Evolutionary conservation across 1,284 basidiomycete species (phyloP).

Genomic region (Leucoagaricus sp.): DNA sequence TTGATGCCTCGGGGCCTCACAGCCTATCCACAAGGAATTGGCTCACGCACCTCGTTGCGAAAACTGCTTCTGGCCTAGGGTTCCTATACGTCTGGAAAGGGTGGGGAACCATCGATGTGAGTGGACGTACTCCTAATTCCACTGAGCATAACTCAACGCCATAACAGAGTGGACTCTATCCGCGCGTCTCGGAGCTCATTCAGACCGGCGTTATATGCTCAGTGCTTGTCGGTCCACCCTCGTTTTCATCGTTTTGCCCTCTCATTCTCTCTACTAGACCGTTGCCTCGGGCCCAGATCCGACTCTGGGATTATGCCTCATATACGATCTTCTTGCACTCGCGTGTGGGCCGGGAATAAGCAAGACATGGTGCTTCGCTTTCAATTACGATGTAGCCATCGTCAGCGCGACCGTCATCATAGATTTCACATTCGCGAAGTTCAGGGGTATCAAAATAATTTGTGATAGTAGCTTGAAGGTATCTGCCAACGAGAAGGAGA

Average conservation of each 20-base stretch:
- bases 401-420: background rate
- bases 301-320: constrained; percentile 31
- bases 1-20: constrained; percentile 21
- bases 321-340: constrained; percentile 31
- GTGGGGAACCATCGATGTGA: constrained; percentile 28
- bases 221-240: constrained; percentile 26
- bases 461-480: background rate
- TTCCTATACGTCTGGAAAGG: constrained; percentile 30
- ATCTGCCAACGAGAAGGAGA: background rate
- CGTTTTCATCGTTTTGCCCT: background rate
- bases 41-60: constrained; percentile 30
- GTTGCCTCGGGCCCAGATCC: constrained; percentile 37
- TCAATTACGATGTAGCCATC: constrained; percentile 20
- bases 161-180: background rate
- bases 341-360: constrained; percentile 22
- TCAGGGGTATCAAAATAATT: background rate
- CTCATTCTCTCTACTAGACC: constrained; percentile 23
- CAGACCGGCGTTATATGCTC: constrained; percentile 29
- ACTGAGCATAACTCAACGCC: background rate
- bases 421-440: constrained; percentile 11
- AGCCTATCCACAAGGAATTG: constrained; percentile 23
- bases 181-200: constrained; percentile 25
- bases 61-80: constrained; percentile 26
- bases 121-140: constrained; percentile 3
- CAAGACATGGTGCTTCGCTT: constrained; percentile 23